These are phyloP conservation scores for Fusarium haematococcum DNA, from an alignment of 2,329 filamentous ascomycete genomes.

Conservation along the genomic window DNA sequence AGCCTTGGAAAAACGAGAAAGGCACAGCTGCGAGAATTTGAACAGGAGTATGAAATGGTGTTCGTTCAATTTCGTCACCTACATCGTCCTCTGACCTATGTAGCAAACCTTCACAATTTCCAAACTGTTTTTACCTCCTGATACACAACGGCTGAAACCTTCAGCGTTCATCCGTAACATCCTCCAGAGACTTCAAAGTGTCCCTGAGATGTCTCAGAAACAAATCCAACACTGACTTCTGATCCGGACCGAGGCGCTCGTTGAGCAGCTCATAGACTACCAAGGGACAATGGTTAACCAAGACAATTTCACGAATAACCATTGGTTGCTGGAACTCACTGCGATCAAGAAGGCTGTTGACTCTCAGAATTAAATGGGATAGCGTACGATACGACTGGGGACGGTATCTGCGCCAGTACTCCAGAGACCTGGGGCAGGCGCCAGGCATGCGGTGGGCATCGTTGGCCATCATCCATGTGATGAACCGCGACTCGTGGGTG, in stretches of 20 bases:
- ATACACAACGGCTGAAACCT: background rate
- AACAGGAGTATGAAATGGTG: background rate
- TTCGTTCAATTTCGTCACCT: background rate
- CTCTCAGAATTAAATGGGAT: background rate
- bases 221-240: background rate
- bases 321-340: background rate
- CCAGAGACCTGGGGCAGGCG: background rate
- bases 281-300: background rate
- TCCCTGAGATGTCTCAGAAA: background rate
- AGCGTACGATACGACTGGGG: background rate
- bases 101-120: background rate
- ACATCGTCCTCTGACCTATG: background rate
- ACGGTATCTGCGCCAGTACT: background rate
- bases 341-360: background rate
- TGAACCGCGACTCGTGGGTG: background rate
- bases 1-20: background rate
- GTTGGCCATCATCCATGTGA: background rate
- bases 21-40: background rate
- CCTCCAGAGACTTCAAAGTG: background rate
- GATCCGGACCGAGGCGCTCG: background rate
- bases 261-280: background rate
- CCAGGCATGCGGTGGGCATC: background rate
- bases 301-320: background rate
- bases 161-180: background rate
- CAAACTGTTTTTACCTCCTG: background rate